Percentiles rank a stretch among this genome's conserved stretches.
Evolutionary conservation across 768 basidiomycete genomes (phyloP).

Genomic region (Phylloporus sp.): DNA sequence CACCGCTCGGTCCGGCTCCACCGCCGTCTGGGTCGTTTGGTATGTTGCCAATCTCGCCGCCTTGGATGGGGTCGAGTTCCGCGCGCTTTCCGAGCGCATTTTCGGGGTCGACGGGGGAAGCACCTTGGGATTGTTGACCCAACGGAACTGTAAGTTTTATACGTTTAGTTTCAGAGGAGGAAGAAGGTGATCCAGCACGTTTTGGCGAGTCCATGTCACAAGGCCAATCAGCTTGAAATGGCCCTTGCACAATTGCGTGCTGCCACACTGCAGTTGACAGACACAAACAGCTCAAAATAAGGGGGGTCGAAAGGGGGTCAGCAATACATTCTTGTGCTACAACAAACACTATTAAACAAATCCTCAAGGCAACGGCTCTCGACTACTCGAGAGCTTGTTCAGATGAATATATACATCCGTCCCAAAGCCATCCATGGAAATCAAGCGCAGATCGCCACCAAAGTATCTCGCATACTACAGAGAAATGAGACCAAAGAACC

Average conservation of each 20-base stretch:
- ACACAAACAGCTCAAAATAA: slow-evolving; percentile 20
- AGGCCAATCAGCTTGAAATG: slow-evolving; percentile 24
- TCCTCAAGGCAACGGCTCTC: slow-evolving; percentile 66
- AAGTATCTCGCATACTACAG: slow-evolving; percentile 87
- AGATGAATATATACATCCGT: slow-evolving; percentile 91
- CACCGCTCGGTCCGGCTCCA: slow-evolving; percentile 9
- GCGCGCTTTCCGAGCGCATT: slow-evolving; percentile 79
- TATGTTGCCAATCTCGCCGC: slow-evolving; percentile 76
- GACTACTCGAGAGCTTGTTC: slow-evolving; percentile 78
- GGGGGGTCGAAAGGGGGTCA: slow-evolving; percentile 13
- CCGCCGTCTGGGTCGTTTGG: slow-evolving; percentile 33
- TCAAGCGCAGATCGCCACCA: slow-evolving; percentile 84
- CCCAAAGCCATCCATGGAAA: slow-evolving; percentile 96
- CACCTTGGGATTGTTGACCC: slow-evolving; percentile 55
- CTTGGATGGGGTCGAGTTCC: slow-evolving; percentile 80
- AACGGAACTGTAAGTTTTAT: slow-evolving; percentile 48
- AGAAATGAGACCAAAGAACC: not conserved
- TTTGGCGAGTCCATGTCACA: slow-evolving; percentile 58
- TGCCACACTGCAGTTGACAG: slow-evolving; percentile 1
- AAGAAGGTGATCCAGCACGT: slow-evolving; percentile 55
- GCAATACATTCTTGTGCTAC: too few relatives aligned
- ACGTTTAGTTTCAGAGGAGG: slow-evolving; percentile 52
- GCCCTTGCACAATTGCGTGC: slow-evolving; percentile 7
- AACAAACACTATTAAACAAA: too few relatives aligned
- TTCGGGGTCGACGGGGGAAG: slow-evolving; percentile 70